Evolutionary conservation across 106 monocot genomes (phyloP).

Genomic region (Acanthochlamys bracteata): DNA sequence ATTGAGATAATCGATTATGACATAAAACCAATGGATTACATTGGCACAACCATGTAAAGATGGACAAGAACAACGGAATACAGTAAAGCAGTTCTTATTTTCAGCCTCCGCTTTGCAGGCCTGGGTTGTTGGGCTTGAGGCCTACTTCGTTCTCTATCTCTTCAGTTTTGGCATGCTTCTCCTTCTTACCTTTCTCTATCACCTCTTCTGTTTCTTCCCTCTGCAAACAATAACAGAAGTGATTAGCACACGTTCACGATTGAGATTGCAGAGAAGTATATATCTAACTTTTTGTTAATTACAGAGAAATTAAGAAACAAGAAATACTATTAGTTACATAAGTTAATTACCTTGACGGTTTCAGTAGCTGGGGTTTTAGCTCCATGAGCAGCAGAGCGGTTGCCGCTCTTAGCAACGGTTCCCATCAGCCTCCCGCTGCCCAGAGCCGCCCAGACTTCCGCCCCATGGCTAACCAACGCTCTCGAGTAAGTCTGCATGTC

Average conservation of each 20-base stretch:
- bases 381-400: not conserved
- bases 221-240: not conserved
- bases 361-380: not conserved
- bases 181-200: slow-evolving; percentile 1
- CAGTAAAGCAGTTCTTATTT: not conserved
- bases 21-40: no score
- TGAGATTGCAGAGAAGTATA: no score
- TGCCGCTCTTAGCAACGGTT: not conserved
- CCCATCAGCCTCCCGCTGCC: not conserved
- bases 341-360: not conserved
- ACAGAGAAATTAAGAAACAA: no score
- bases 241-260: no score
- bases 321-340: no score
- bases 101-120: not conserved
- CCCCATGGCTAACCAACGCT: not conserved
- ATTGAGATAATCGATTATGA: no score
- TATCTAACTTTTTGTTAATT: no score
- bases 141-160: not conserved
- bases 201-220: not conserved
- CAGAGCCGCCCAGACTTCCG: not conserved
- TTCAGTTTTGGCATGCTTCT: not conserved
- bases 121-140: not conserved
- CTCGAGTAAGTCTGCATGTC: no score
- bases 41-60: no score
- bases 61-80: no score